Percentiles rank a stretch among this genome's conserved stretches.
phyloP scores from a whole-genome alignment of 257 asterid species.

The Craterostigma plantagineum region DNA sequence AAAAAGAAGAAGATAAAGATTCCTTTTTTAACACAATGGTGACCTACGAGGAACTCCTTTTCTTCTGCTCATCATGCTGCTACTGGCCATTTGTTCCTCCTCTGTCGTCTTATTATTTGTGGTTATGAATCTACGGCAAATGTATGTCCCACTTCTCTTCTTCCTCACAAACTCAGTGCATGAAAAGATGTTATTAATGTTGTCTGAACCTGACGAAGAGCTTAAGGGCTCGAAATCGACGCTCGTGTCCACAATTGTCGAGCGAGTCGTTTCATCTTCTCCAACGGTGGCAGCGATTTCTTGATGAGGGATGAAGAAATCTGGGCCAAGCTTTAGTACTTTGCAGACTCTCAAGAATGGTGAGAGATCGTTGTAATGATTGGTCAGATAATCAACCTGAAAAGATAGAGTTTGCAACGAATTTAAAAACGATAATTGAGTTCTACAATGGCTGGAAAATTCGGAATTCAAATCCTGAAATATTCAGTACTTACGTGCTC shows the following conservation, averaged over 20 bases:
- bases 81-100: slow-evolving; percentile 74
- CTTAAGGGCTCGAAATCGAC: slow-evolving; percentile 16
- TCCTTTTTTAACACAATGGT: slow-evolving; percentile 46
- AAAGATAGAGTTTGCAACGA: no score
- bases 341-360: slow-evolving; percentile 68
- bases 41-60: slow-evolving; percentile 94
- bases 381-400: slow-evolving; percentile 65
- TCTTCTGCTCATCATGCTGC: slow-evolving; percentile 55
- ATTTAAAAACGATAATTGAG: no score
- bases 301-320: slow-evolving; percentile 80
- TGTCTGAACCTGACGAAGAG: slow-evolving; percentile 59
- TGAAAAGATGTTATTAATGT: slow-evolving; percentile 31
- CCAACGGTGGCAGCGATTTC: slow-evolving; percentile 19
- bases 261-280: slow-evolving; percentile 44
- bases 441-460: no score
- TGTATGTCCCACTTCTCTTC: slow-evolving; percentile 12
- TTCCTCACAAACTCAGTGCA: slow-evolving; percentile 57
- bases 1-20: not conserved
- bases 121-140: no score
- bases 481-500: no score
- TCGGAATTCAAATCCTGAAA: no score
- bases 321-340: slow-evolving; percentile 69
- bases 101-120: not conserved
- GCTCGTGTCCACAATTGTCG: slow-evolving; percentile 48
- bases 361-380: slow-evolving; percentile 49